Evolutionary conservation across 2,329 filamentous ascomycete genomes (phyloP), one percentile per base, ranked within the genome.

Genomic region (Trichoderma atroviride): DNA sequence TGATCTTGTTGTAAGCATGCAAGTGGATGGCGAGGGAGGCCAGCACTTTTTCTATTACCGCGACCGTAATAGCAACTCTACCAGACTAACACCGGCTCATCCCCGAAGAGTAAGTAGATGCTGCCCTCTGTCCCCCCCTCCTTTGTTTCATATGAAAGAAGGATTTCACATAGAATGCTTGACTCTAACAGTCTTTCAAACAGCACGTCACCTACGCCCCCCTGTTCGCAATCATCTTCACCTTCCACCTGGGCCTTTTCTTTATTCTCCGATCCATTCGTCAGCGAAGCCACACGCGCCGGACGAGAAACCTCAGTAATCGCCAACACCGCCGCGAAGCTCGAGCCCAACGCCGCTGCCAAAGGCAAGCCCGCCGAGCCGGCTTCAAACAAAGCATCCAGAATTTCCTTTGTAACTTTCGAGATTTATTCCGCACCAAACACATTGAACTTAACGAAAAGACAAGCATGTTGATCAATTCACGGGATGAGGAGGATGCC

Each of bases 271-370:
- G 65, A 35, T 70, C 33, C 43, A 24, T 66, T 33, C 69, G 58
- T 43, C 69, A 31, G 16, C 69, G 66, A 35, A 58, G 31, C 29
- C 55, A 62, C 31, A 19, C 14, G 14, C 69, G 57, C 27, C 40
- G 31, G 10, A 14, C 37, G 37, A 40, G 50, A n/a, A 66, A 10
- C 19, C 61, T 22, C 31, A 59, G 40, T 19, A 47, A 43, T 16
- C 27, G 33, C 29, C 58, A 37, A 13, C n/a, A 19, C 7, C 55
- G 35, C 10, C 29, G 53, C 35, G 63, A 66, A 31, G n/a, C 75
- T 40, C 73, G 73, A n/a, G 67, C 70, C 14, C 74, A 78, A 61
- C 76, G 78, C 59, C 75, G 74, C 4, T 73, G 71, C 27, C 73
- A 73, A 9, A 74, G 75, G 27, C 70, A 69, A 13, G 74, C 75